Evolutionary conservation across 345 rosid species (phyloP).

Genomic region (Turritis glabra): DNA sequence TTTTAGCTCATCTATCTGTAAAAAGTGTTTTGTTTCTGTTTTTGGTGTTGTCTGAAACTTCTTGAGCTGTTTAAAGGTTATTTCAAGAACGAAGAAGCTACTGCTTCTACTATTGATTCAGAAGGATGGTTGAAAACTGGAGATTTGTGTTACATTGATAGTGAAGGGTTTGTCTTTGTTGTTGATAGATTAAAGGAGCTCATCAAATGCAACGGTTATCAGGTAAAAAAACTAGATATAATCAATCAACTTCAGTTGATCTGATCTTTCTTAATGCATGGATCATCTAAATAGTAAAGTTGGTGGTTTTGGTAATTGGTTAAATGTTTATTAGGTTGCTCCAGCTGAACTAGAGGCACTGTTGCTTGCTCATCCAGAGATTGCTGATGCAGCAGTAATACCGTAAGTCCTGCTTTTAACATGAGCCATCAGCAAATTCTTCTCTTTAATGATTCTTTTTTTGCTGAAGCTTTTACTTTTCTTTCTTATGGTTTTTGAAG

Average conservation of each 20-base stretch:
- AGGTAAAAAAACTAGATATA: conserved; percentile 43
- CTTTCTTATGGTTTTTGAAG: conserved; percentile 4
- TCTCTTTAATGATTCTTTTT: neutral
- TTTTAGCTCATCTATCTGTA: neutral
- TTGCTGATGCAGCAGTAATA: conserved; percentile 54
- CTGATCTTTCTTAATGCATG: neutral
- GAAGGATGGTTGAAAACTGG: conserved; percentile 96
- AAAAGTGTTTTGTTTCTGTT: neutral
- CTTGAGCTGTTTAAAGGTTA: conserved; percentile 51
- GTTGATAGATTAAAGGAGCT: conserved; percentile 91
- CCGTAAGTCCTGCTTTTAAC: conserved; percentile 38
- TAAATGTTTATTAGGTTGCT: conserved; percentile 45
- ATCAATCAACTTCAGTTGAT: neutral
- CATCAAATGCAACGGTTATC: conserved; percentile 92
- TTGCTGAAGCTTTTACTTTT: neutral
- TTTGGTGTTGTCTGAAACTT: neutral
- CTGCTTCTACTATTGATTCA: conserved; percentile 61
- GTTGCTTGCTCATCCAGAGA: conserved; percentile 48
- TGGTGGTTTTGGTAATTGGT: neutral
- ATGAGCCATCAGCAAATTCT: conserved; percentile 8
- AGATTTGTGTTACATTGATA: conserved; percentile 82
- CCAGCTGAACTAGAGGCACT: conserved; percentile 60
- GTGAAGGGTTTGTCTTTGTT: conserved; percentile 75
- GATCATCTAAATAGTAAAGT: conserved; percentile 4
- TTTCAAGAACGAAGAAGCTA: conserved; percentile 72